Conservation (phyloP, 352 stramenopile genomes). For the Phytophthora kernoviae region DNA sequence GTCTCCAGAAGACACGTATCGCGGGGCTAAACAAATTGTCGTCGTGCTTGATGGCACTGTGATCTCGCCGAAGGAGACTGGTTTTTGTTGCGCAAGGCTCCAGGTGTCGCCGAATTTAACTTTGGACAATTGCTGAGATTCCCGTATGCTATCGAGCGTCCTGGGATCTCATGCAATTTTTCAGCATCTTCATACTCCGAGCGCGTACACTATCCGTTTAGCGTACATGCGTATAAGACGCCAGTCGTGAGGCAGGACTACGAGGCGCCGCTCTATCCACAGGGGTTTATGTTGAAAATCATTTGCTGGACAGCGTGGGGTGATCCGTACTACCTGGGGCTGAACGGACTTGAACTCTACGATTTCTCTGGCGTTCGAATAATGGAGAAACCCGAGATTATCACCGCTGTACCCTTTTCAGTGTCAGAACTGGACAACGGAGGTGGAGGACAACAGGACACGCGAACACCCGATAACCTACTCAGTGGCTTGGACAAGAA, state of each 20-base stretch:
- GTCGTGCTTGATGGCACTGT: conserved; percentile 52
- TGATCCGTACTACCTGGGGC: conserved; percentile 83
- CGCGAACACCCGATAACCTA: conserved; percentile 63
- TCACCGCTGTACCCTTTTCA: conserved; percentile 64
- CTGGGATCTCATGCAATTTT: not conserved
- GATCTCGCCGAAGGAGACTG: conserved; percentile 56
- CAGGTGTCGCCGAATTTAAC: conserved; percentile 66
- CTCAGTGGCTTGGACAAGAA: conserved; percentile 76
- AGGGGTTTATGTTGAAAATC: conserved; percentile 88
- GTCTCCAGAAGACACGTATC: conserved; percentile 65
- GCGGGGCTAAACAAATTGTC: conserved; percentile 68
- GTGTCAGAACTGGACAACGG: conserved; percentile 45
- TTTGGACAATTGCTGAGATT: conserved; percentile 74
- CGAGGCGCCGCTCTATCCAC: conserved; percentile 79
- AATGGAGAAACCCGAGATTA: conserved; percentile 29
- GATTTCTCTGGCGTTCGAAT: conserved; percentile 57
- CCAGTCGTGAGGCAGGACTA: conserved; percentile 87
- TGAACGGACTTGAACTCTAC: conserved; percentile 85
- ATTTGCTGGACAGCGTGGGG: conserved; percentile 84
- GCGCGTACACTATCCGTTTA: conserved; percentile 49
- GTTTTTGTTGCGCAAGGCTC: conserved; percentile 83
- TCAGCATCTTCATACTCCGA: conserved; percentile 41
- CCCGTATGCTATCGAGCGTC: conserved; percentile 1
- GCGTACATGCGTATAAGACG: conserved; percentile 62
- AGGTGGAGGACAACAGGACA: conserved; percentile 34